These are phyloP conservation scores for Kodamaea suecica DNA, from an alignment of 1,139 yeast genomes.

Conservation along the genomic window DNA sequence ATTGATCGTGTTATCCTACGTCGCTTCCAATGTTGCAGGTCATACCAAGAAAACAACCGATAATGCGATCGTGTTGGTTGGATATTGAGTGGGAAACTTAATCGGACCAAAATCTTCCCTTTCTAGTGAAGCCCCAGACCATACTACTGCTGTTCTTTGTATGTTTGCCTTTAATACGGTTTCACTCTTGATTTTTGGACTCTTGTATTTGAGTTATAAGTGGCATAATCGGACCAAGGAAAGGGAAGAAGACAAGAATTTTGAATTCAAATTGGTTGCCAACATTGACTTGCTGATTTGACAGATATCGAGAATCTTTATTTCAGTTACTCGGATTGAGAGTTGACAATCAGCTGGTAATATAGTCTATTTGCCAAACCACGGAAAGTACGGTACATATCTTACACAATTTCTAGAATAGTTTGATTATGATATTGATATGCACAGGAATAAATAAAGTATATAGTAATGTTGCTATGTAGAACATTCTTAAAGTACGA, in stretches of 20 bases:
- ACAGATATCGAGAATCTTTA: slow-evolving; percentile 66
- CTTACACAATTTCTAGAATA: no score
- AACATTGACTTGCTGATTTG: slow-evolving; percentile 58
- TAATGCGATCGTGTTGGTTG: slow-evolving; percentile 58
- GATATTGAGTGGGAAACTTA: slow-evolving; percentile 66
- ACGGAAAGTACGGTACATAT: no score
- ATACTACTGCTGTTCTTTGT: slow-evolving; percentile 46
- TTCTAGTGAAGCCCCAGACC: slow-evolving; percentile 49
- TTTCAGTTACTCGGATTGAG: slow-evolving; percentile 57
- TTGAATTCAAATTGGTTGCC: slow-evolving; percentile 25
- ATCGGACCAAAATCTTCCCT: slow-evolving; percentile 71
- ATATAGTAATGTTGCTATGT: no score
- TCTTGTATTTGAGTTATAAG: slow-evolving; percentile 31
- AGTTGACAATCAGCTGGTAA: no score
- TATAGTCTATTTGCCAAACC: no score
- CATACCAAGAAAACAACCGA: slow-evolving; percentile 63
- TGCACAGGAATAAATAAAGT: slow-evolving; percentile 5
- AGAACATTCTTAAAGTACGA: no score
- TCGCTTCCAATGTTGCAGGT: slow-evolving; percentile 65
- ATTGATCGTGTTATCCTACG: slow-evolving; percentile 43
- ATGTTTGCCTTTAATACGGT: slow-evolving; percentile 42
- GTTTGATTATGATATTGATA: no score
- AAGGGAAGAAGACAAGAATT: slow-evolving; percentile 12
- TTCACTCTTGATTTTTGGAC: slow-evolving; percentile 20
- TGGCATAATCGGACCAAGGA: slow-evolving; percentile 7